phyloP scores from a whole-genome alignment of 345 rosid species.

The Litchi chinensis region DNA sequence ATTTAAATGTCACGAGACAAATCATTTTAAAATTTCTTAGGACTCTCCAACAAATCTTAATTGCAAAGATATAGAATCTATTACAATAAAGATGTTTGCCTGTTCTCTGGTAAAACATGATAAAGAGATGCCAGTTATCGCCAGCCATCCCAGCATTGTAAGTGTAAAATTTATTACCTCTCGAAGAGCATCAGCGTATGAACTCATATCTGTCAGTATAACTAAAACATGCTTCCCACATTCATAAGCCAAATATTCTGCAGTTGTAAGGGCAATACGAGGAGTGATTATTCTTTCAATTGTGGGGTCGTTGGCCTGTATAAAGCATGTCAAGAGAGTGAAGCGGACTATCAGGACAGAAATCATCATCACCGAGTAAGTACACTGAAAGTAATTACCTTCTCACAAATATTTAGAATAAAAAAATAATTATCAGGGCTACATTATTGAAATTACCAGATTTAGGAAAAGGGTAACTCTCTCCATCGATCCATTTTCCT shows the following conservation, averaged over 20 bases:
- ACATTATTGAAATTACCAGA: constrained; percentile 49
- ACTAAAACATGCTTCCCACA: constrained; percentile 98
- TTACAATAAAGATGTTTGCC: background rate
- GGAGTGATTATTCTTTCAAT: constrained; percentile 98
- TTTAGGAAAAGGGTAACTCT: constrained; percentile 93
- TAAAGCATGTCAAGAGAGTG: background rate
- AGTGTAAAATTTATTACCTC: constrained; percentile 54
- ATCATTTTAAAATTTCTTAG: background rate
- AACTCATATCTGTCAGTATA: constrained; percentile 96
- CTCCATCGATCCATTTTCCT: constrained; percentile 98
- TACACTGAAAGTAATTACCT: background rate
- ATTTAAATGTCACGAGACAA: background rate
- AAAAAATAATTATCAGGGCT: too few relatives aligned
- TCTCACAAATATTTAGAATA: background rate
- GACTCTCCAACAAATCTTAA: background rate
- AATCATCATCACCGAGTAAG: background rate
- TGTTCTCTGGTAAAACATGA: background rate
- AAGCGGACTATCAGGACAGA: constrained; percentile 1
- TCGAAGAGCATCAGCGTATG: constrained; percentile 98
- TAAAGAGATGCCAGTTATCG: background rate
- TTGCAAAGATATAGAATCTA: background rate
- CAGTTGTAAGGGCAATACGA: constrained; percentile 92
- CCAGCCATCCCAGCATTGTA: background rate
- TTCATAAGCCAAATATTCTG: constrained; percentile 96
- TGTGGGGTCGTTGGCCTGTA: constrained; percentile 96